Evolutionary conservation across 345 rosid species (phyloP).

Genomic region (Linum trigynum): DNA sequence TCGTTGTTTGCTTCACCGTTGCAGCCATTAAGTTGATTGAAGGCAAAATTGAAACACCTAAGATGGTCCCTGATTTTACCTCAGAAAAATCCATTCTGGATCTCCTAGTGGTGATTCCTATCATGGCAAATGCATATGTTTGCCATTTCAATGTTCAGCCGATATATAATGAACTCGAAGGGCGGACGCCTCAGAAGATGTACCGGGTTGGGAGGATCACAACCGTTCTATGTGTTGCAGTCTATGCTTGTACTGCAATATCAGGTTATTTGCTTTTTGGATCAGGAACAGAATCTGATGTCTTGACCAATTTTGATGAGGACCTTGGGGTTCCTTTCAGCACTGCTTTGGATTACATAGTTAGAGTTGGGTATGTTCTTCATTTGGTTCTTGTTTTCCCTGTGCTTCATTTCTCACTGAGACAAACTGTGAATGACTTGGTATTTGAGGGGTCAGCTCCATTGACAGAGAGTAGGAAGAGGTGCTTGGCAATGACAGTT

Average conservation of each 20-base stretch:
- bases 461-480: slow-evolving; percentile 62
- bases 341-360: slow-evolving; percentile 70
- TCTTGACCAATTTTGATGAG: slow-evolving; percentile 78
- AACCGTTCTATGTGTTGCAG: slow-evolving; percentile 49
- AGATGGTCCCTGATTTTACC: slow-evolving; percentile 68
- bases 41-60: slow-evolving; percentile 67
- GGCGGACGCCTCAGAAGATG: slow-evolving; percentile 71
- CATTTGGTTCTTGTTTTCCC: slow-evolving; percentile 97
- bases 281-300: slow-evolving; percentile 66
- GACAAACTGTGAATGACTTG: slow-evolving; percentile 71
- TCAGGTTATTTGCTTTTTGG: slow-evolving; percentile 91
- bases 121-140: slow-evolving; percentile 84
- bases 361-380: slow-evolving; percentile 77
- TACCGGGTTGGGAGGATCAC: slow-evolving; percentile 78
- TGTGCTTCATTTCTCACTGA: slow-evolving; percentile 81
- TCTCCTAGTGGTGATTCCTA: slow-evolving; percentile 86
- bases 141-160: slow-evolving; percentile 95
- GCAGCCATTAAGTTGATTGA: slow-evolving; percentile 72
- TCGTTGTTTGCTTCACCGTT: slow-evolving; percentile 58
- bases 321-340: slow-evolving; percentile 81
- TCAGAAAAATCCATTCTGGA: slow-evolving; percentile 65
- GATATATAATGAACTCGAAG: slow-evolving; percentile 82
- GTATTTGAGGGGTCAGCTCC: slow-evolving; percentile 67
- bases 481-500: slow-evolving; percentile 58
- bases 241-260: slow-evolving; percentile 62